Percentiles rank a stretch among this genome's conserved stretches.
Conservation (phyloP, 768 basidiomycete species). For the Mycena capillaripes region DNA sequence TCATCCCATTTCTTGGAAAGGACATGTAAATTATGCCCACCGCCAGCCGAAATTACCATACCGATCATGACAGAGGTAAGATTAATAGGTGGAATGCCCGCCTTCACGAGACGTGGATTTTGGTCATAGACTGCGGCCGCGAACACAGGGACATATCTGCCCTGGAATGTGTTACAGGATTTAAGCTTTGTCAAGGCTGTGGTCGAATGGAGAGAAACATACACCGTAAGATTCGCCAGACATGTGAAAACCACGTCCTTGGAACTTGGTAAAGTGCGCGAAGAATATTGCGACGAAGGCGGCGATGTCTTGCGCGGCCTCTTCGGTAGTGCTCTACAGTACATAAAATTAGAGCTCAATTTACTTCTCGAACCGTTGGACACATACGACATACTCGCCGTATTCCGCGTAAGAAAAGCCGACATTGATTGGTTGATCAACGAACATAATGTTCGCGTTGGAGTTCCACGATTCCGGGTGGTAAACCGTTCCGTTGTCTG, state of each 20-base stretch:
- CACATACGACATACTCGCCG: not conserved
- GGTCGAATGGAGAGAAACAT: constrained; percentile 20
- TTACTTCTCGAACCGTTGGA: not conserved
- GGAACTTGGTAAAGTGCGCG: constrained; percentile 66
- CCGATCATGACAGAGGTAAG: constrained; percentile 67
- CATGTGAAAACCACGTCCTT: constrained; percentile 62
- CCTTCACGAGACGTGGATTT: constrained; percentile 54
- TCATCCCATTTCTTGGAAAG: constrained; percentile 57
- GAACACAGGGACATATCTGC: constrained; percentile 66
- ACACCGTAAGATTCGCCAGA: constrained; percentile 69
- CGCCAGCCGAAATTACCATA: constrained; percentile 28
- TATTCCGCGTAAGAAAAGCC: not conserved
- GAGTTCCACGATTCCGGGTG: constrained; percentile 65
- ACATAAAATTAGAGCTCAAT: not conserved
- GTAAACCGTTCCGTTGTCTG: constrained; percentile 53
- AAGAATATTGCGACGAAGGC: constrained; percentile 68
- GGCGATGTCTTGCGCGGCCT: constrained; percentile 65
- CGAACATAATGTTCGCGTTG: constrained; percentile 58
- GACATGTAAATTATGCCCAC: not conserved
- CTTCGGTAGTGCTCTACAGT: constrained; percentile 59
- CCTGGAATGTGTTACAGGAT: constrained; percentile 48
- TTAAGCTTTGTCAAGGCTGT: not conserved
- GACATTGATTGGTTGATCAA: not conserved
- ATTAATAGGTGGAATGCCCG: constrained; percentile 64
- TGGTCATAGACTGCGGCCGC: constrained; percentile 65